Evolutionary conservation across 192 early-diverging fungal genomes (phyloP), one percentile per base, ranked within the genome.

Genomic region (Rhizophagus sp.): DNA sequence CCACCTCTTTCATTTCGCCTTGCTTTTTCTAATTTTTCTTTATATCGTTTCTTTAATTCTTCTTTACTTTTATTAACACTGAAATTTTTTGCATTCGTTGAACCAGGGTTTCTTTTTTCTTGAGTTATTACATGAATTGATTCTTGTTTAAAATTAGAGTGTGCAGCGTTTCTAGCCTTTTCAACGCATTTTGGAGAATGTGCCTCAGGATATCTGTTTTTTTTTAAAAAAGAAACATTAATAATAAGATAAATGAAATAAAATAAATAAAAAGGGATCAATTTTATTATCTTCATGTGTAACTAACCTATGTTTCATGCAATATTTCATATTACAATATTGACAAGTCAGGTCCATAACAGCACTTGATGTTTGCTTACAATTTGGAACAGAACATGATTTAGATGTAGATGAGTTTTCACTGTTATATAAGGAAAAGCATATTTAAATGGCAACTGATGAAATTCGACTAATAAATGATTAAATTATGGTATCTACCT

Each of bases 271-370:
- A 36, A 36, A 30, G 34, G 39, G 39, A 41, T 41, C 39, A 41
- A 8, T 5, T 41, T 39, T 8, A 41, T 41, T 41, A 41, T 41
- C 5, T 41, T 41, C 39, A 41, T 44, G 15, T 33, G 0, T 49
- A 15, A 24, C 27, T 57, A 25, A 78, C 77, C 77, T 19, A 57
- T 78, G 77, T 41, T 44, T 52, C 25, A 69, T 68, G 27, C 77
- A 78, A 57, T 69, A 78, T 25, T 50, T 49, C 77, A 68, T 78
- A 33, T 78, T 78, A 52, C 77, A 78, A 49, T 65, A 69, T 69
- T 78, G 77, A 61, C 77, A 78, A 12, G 24, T 78, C 19, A 49
- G 5, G 19, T 66, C 57, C 33, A 57, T 50, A 15, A 69, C 19
- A 19, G 64, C 52, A 22, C 17, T 68, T 22, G 68, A 39, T 24